Evolutionary conservation across 177 flowering plant genomes (phyloP).

Genomic region (Telopea speciosissima): DNA sequence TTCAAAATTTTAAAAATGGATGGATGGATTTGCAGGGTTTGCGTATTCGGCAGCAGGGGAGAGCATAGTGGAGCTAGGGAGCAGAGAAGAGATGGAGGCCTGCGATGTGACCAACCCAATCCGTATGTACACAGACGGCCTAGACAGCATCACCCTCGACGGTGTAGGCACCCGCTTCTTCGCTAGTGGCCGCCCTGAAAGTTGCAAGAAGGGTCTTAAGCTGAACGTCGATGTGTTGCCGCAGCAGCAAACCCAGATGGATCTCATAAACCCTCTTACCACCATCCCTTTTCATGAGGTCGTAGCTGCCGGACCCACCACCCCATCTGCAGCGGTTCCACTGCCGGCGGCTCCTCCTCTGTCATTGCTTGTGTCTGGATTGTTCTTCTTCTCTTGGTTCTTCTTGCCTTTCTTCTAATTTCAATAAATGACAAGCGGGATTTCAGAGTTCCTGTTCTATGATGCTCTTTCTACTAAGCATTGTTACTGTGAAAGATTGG

Average conservation of each 20-base stretch:
- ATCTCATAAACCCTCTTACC: no score
- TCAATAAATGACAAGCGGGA: no score
- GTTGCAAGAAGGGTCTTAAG: conserved; percentile 70
- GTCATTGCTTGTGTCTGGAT: background rate
- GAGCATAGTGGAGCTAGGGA: conserved; percentile 47
- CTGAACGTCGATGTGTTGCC: conserved; percentile 52
- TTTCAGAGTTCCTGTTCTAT: no score
- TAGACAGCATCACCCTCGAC: conserved; percentile 38
- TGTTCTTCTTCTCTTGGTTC: no score
- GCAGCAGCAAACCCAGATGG: no score
- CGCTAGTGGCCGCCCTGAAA: conserved; percentile 43
- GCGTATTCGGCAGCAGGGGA: conserved; percentile 55
- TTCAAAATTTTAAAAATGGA: background rate
- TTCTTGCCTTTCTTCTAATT: background rate
- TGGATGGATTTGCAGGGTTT: conserved; percentile 45
- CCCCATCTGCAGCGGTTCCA: conserved; percentile 1
- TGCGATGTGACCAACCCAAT: conserved; percentile 72
- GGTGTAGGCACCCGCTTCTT: conserved; percentile 66
- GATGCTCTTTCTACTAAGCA: no score
- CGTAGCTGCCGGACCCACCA: conserved; percentile 2
- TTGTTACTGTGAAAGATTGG: no score
- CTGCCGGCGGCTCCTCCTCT: background rate
- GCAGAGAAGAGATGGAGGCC: conserved; percentile 50
- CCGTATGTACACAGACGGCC: conserved; percentile 59
- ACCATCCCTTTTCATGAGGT: no score